Conservation (phyloP, 139 green algal species). For the Micractinium sp. region DNA sequence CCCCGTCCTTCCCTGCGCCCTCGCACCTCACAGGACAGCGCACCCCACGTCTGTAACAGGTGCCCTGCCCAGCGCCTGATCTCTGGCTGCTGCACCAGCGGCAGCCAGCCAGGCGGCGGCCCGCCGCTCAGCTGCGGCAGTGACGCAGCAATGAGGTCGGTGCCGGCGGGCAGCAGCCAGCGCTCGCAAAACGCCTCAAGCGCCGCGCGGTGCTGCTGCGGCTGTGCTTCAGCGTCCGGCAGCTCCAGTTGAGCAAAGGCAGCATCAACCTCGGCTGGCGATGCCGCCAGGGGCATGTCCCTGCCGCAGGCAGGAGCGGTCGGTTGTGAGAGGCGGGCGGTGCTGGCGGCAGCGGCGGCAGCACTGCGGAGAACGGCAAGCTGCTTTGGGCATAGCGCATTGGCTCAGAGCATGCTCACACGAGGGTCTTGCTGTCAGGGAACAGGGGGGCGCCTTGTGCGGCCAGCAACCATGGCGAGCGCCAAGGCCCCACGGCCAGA, state of each 20-base stretch:
- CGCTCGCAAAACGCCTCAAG: background rate
- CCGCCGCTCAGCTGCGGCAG: background rate
- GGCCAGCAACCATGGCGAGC: background rate
- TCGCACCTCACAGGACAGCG: slow-evolving; percentile 47
- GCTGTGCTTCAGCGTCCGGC: background rate
- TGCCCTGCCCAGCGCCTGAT: slow-evolving; percentile 37
- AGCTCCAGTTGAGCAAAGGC: slow-evolving; percentile 16
- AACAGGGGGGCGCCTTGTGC: slow-evolving; percentile 22
- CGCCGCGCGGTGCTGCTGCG: background rate
- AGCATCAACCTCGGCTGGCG: background rate
- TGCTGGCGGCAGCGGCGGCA: background rate
- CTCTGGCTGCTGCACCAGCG: slow-evolving; percentile 16
- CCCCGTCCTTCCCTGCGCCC: background rate
- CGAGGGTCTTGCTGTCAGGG: slow-evolving; percentile 41
- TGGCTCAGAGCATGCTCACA: slow-evolving; percentile 15
- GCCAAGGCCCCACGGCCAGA: too few species aligned
- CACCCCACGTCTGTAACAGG: slow-evolving; percentile 54
- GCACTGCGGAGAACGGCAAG: background rate
- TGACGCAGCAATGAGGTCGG: background rate
- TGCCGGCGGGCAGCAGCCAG: slow-evolving; percentile 17
- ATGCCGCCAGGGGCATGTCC: slow-evolving; percentile 41
- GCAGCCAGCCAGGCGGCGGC: slow-evolving; percentile 42
- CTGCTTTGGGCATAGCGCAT: background rate
- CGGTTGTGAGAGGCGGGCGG: background rate
- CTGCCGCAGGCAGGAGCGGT: background rate